Conservation (phyloP, 2,329 filamentous ascomycete genomes). For the Arthrobotrys pseudoclavata region DNA sequence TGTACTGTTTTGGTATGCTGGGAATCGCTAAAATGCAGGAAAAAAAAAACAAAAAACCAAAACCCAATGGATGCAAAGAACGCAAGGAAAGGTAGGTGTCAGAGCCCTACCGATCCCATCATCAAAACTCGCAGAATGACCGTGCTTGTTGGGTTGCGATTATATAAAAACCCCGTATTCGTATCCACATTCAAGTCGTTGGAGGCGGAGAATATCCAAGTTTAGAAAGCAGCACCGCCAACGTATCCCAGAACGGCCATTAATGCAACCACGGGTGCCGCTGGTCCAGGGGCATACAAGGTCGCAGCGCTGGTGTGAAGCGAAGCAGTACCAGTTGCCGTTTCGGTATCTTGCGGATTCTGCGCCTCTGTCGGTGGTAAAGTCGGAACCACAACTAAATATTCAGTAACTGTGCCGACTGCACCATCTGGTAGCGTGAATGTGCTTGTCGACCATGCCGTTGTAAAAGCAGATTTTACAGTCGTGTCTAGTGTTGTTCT, state of each 20-base stretch:
- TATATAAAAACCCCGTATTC: slow-evolving; percentile 21
- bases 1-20: slow-evolving; percentile 30
- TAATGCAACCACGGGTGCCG: slow-evolving; percentile 37
- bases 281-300: slow-evolving; percentile 20
- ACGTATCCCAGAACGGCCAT: slow-evolving; percentile 40
- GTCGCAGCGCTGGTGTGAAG: slow-evolving; percentile 45
- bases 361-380: slow-evolving; percentile 14
- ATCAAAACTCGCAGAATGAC: neutral
- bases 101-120: neutral
- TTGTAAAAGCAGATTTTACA: slow-evolving; percentile 46
- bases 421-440: slow-evolving; percentile 46
- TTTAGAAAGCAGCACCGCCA: slow-evolving; percentile 39
- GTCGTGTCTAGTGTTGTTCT: slow-evolving; percentile 41
- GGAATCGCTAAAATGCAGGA: slow-evolving; percentile 32
- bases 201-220: slow-evolving; percentile 1
- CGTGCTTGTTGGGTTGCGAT: neutral
- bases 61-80: neutral
- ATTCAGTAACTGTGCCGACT: slow-evolving; percentile 44
- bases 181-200: slow-evolving; percentile 1
- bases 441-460: slow-evolving; percentile 45
- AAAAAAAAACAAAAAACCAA: slow-evolving; percentile 12
- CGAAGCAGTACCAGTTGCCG: slow-evolving; percentile 40
- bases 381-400: slow-evolving; percentile 49
- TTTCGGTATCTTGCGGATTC: slow-evolving; percentile 31
- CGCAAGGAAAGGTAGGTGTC: slow-evolving; percentile 7